Conservation (phyloP, 169 alveolate species). For the Eimeria sp. region DNA sequence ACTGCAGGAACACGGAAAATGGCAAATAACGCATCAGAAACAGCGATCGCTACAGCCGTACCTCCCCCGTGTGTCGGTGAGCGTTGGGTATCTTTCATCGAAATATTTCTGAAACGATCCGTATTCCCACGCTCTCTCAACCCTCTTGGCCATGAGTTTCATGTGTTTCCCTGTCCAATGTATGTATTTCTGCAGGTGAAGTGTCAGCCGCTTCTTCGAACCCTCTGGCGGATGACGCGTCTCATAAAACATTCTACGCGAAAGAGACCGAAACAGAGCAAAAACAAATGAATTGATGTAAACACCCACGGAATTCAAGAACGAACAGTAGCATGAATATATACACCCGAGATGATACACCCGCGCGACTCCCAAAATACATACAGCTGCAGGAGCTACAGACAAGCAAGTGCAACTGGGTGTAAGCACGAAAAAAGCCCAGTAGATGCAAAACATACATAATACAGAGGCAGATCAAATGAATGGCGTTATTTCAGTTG, state of each 20-base stretch:
- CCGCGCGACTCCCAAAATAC: not conserved
- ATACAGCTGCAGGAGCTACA: not conserved
- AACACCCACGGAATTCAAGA: not conserved
- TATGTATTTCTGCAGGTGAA: constrained; percentile 74
- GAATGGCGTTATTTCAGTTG: too few species aligned
- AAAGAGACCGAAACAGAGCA: not conserved
- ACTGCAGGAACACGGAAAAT: not conserved
- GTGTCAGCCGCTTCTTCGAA: constrained; percentile 69
- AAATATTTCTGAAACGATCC: constrained; percentile 89
- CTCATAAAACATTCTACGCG: constrained; percentile 81
- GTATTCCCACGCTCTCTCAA: constrained; percentile 91
- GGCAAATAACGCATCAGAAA: not conserved
- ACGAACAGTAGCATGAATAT: not conserved
- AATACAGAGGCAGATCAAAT: too few species aligned
- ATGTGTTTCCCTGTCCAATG: constrained; percentile 87
- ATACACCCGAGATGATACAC: not conserved
- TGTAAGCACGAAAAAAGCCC: not conserved
- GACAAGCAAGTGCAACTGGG: not conserved
- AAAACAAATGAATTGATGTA: not conserved
- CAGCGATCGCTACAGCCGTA: not conserved
- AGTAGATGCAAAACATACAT: too few species aligned
- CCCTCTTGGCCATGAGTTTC: constrained; percentile 88
- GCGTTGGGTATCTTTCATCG: constrained; percentile 72
- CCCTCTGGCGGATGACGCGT: constrained; percentile 77
- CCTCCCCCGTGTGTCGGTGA: constrained; percentile 78